phyloP scores from a whole-genome alignment of 208 protist species.

The Leishmania martiniquensis region DNA sequence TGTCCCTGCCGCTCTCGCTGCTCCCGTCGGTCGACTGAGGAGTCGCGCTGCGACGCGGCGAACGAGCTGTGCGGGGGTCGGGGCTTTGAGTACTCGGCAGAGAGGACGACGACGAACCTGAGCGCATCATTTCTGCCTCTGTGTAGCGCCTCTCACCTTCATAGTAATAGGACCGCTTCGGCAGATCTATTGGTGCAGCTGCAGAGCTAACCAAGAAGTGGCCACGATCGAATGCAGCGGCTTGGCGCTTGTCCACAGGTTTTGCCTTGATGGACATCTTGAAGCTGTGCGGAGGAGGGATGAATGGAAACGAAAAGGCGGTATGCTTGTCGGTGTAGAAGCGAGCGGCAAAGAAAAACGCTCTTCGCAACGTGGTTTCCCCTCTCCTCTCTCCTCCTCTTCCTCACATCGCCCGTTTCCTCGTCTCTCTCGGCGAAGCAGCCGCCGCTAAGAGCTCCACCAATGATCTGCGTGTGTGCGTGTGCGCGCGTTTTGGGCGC shows the following conservation, averaged over 20 bases:
- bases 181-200: background rate
- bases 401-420: background rate
- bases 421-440: background rate
- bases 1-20: constrained; percentile 4
- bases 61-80: background rate
- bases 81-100: constrained; percentile 13
- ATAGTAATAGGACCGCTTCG: constrained; percentile 52
- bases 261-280: constrained; percentile 85
- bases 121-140: constrained; percentile 16
- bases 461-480: background rate
- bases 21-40: background rate
- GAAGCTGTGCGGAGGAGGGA: background rate
- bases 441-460: background rate
- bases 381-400: too few species aligned
- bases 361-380: too few species aligned
- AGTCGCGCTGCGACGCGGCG: background rate
- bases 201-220: constrained; percentile 19
- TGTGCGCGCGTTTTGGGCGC: too few species aligned
- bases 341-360: too few species aligned
- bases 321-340: too few species aligned
- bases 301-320: background rate
- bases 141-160: constrained; percentile 25
- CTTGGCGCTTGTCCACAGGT: constrained; percentile 55
- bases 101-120: constrained; percentile 32
- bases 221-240: constrained; percentile 58